Evolutionary conservation across 2,329 filamentous ascomycete species (phyloP), one percentile per base, ranked within the genome.

Genomic region (Madurella fahalii): DNA sequence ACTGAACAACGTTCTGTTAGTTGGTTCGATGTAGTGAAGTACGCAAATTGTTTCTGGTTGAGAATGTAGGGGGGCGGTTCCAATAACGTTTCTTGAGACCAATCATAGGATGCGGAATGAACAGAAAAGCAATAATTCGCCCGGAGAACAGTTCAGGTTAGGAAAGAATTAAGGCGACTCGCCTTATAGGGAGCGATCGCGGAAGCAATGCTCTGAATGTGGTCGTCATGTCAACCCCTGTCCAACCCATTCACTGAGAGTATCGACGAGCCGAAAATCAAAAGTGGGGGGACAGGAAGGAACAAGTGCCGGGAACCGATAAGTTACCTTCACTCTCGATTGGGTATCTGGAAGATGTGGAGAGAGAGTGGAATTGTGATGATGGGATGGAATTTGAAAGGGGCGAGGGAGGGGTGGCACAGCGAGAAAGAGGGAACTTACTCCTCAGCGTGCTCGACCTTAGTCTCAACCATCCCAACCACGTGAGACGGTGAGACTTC

Each of bases 381-480:
- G 34, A 37, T 7, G 25, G 25, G 25, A 25, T 25, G 25, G 25
- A 25, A 25, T 25, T 25, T 25, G 25, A 25, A 7, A 25, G 3
- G 25, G 25, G 7, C n/a, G 25, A 25, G 25, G 25, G 3, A 25
- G 25, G 25, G 25, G 25, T 25, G 25, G 7, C 25, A 25, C n/a
- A 47, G 40, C 32, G 16, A 37, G 5, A 39, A 30, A 8, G 25
- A 18, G 16, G 25, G 8, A 40, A 57, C 57, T 57, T 41, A 59
- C 57, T 52, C 52, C 13, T 57, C 49, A 31, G 13, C 15, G 8
- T 47, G 48, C 40, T 55, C 57, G n/a, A 20, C 4, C 15, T 53
- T 59, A 12, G 49, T 40, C n/a, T 41, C 47, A 2, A 42, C 30
- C 34, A 15, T 15, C 13, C 11, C 34, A 37, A 37, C 34, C 34